A percentile compares a stretch with the other conserved stretches of the same genome.
Evolutionary conservation across 306 rosid genomes (phyloP).

Genomic region (Morella rubra): DNA sequence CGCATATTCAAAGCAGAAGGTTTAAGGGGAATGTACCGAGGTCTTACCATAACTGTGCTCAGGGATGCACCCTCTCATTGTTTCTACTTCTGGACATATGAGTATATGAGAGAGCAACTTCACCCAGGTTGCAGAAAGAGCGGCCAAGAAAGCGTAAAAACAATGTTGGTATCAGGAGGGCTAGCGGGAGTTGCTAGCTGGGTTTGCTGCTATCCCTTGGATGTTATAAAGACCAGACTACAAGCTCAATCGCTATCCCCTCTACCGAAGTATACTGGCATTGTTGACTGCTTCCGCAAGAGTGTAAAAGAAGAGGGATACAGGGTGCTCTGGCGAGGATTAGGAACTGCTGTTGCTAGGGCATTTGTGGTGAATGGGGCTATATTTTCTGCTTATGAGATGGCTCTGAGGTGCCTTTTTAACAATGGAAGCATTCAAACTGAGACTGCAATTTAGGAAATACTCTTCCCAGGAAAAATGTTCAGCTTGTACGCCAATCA

Average conservation of each 20-base stretch:
- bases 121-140: constrained; percentile 77
- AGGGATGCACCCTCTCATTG: constrained; percentile 75
- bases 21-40: constrained; percentile 59
- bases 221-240: constrained; percentile 74
- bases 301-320: constrained; percentile 64
- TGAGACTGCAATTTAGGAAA: constrained; percentile 40
- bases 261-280: constrained; percentile 54
- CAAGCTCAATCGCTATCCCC: constrained; percentile 55
- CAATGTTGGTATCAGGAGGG: constrained; percentile 79
- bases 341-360: constrained; percentile 77
- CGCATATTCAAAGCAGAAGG: constrained; percentile 65
- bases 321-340: constrained; percentile 61
- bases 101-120: constrained; percentile 67
- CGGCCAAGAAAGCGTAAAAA: constrained; percentile 55
- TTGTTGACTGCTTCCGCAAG: constrained; percentile 63
- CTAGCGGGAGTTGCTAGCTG: constrained; percentile 85
- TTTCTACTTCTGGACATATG: constrained; percentile 74
- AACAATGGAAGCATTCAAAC: constrained; percentile 41
- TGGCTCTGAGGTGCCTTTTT: constrained; percentile 56
- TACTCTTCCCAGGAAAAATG: background rate
- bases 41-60: constrained; percentile 57
- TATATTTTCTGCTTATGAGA: constrained; percentile 76
- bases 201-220: constrained; percentile 75
- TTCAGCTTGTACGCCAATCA: background rate
- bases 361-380: constrained; percentile 88